Evolutionary conservation across 2,329 filamentous ascomycete genomes (phyloP), one percentile per base, ranked within the genome.

Genomic region (Hortaea werneckii): DNA sequence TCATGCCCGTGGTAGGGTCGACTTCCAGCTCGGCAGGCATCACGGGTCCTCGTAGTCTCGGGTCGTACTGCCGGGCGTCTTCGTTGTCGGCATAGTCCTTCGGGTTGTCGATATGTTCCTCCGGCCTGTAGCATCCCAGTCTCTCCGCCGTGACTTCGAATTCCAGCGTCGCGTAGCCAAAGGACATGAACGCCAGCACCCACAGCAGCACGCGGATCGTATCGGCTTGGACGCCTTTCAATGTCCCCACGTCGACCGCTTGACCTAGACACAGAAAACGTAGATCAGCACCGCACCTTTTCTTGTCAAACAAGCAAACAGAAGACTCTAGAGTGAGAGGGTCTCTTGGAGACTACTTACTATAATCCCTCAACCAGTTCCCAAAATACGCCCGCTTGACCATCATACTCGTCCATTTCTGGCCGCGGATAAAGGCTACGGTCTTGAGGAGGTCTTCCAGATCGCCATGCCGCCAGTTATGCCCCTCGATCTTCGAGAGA

Each of bases 51-150:
- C 92, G 83, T 6, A 96, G 78, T 26, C 92, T 82, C 34, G 75
- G 69, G 62, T 96, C 92, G 59, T 79, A 88, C 57, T 84, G 78
- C 50, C 87, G 79, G 5, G 92, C 92, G 68, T 98, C 92, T 53
- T 78, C 59, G 55, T 87, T 86, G 57, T 96, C 88, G 41, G 85
- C 87, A 61, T 95, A 94, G 47, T 71, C 60, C 41, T 63, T 67
- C 2, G 69, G 70, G 45, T 72, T 74, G 55, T 73, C 72, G 42
- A 76, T 75, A 51, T 78, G 74, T 54, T 78, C 74, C 47, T 75
- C 72, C 11, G 74, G 73, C 29, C 72, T 58, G 50, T 71, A 71
- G 46, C 61, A 63, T 29, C 74, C 74, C 6, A 78, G 64, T 34
- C 74, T 62, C 35, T 77, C 73, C 4, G 67, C 59, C 0, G 74